These are phyloP conservation scores for Chernovozyma aurita DNA, from an alignment of 1,139 yeast genomes.

Conservation along the genomic window DNA sequence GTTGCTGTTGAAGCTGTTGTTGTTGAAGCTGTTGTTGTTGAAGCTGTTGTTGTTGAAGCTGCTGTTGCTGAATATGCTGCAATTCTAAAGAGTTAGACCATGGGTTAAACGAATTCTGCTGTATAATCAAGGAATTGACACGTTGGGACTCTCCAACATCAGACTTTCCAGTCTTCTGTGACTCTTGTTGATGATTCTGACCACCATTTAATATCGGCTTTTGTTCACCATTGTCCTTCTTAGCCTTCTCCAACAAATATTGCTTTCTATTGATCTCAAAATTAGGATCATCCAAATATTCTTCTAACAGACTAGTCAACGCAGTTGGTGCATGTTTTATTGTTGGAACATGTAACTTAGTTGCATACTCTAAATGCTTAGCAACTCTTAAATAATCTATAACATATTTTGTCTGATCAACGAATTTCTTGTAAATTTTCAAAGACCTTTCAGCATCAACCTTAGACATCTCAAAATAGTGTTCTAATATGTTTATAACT, in stretches of 20 bases:
- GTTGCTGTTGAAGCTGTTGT: conserved; percentile 7
- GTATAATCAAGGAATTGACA: conserved; percentile 31
- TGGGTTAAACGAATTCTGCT: conserved; percentile 43
- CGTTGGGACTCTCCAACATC: conserved; percentile 15
- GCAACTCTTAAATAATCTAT: conserved; percentile 86
- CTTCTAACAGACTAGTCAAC: conserved; percentile 79
- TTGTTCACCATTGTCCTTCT: conserved; percentile 1
- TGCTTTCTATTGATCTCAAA: conserved; percentile 77
- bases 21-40: conserved; percentile 13
- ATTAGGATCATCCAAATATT: conserved; percentile 81
- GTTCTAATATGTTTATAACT: conserved; percentile 85
- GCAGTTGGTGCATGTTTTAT: conserved; percentile 97
- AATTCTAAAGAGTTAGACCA: conserved; percentile 25
- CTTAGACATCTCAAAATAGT: conserved; percentile 87
- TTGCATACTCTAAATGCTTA: conserved; percentile 78
- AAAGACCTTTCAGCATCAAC: conserved; percentile 85
- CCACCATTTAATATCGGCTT: conserved; percentile 2
- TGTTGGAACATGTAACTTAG: conserved; percentile 90
- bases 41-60: conserved; percentile 8
- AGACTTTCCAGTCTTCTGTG: conserved; percentile 8
- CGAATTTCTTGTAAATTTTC: conserved; percentile 77
- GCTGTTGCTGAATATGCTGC: conserved; percentile 11
- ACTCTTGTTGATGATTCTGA: conserved; percentile 3
- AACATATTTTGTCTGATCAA: conserved; percentile 81
- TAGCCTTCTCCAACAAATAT: conserved; percentile 58